These are phyloP conservation scores for Euphorbia peplus DNA, from an alignment of 345 rosid genomes.

Conservation along the genomic window DNA sequence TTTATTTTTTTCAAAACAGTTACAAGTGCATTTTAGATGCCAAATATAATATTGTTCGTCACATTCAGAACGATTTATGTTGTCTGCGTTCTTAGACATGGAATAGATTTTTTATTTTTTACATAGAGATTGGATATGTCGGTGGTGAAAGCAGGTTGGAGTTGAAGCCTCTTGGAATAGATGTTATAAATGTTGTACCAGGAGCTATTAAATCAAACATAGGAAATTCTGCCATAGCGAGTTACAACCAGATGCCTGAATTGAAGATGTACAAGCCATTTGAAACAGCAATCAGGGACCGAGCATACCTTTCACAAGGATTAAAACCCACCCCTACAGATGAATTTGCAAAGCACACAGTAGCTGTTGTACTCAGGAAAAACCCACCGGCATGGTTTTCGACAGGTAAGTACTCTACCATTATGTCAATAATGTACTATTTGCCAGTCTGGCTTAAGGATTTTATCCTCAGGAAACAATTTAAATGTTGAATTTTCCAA, in stretches of 20 bases:
- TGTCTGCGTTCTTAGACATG: too few relatives aligned
- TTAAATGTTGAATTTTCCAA: conserved; percentile 3
- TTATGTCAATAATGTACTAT: conserved; percentile 53
- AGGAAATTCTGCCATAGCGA: conserved; percentile 53
- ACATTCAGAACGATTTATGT: too few relatives aligned
- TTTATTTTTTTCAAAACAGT: too few relatives aligned
- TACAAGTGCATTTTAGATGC: neutral
- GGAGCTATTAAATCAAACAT: conserved; percentile 85
- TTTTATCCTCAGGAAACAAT: conserved; percentile 38
- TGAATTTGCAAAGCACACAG: conserved; percentile 66
- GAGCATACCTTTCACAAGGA: conserved; percentile 57
- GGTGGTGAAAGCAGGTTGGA: conserved; percentile 55
- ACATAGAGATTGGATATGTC: neutral
- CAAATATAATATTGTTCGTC: too few relatives aligned
- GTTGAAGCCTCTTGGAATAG: conserved; percentile 69
- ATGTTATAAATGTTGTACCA: conserved; percentile 68
- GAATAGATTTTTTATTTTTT: neutral
- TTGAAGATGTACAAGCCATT: conserved; percentile 74
- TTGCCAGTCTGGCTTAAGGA: conserved; percentile 63
- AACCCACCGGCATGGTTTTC: conserved; percentile 84
- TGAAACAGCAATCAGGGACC: conserved; percentile 49
- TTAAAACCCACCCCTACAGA: conserved; percentile 58
- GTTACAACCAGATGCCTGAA: conserved; percentile 65
- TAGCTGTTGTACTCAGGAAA: conserved; percentile 48
- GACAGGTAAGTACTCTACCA: conserved; percentile 54